A percentile compares a stretch with the other conserved stretches of the same genome.
These are phyloP conservation scores for Candida rishiriensis DNA, from an alignment of 805 yeast genomes.

Conservation along the genomic window DNA sequence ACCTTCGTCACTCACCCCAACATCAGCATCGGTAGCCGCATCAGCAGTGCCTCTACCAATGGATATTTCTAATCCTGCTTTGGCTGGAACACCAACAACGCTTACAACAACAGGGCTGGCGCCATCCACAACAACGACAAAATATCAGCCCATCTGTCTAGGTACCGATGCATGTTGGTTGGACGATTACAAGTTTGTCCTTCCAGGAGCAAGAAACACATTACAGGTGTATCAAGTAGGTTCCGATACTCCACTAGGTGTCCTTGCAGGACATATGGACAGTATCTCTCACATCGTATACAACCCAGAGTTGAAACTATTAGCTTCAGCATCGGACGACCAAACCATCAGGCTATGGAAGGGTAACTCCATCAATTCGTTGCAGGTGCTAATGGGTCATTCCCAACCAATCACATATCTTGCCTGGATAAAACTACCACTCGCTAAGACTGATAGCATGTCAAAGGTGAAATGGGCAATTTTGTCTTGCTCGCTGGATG, in stretches of 20 bases:
- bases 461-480: slow-evolving; percentile 31
- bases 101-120: not conserved
- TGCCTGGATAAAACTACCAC: slow-evolving; percentile 44
- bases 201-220: slow-evolving; percentile 56
- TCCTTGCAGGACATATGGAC: slow-evolving; percentile 60
- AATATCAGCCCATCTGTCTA: slow-evolving; percentile 5
- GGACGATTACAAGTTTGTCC: slow-evolving; percentile 59
- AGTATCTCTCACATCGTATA: slow-evolving; percentile 54
- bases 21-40: too few species aligned
- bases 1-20: too few species aligned
- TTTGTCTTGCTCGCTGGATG: slow-evolving; percentile 64
- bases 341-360: slow-evolving; percentile 70
- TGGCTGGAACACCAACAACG: not conserved
- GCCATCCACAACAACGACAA: not conserved
- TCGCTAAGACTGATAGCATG: too few species aligned
- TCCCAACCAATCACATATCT: slow-evolving; percentile 52
- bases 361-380: slow-evolving; percentile 52
- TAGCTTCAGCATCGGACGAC: slow-evolving; percentile 80
- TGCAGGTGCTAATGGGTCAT: slow-evolving; percentile 48
- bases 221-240: slow-evolving; percentile 53
- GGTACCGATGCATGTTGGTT: slow-evolving; percentile 73
- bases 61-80: too few species aligned
- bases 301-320: slow-evolving; percentile 44
- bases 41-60: too few species aligned
- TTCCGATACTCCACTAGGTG: slow-evolving; percentile 44